Percentiles rank a stretch among this genome's conserved stretches.
phyloP scores from a whole-genome alignment of 768 basidiomycete genomes.

The Leucogyrophana mollusca region DNA sequence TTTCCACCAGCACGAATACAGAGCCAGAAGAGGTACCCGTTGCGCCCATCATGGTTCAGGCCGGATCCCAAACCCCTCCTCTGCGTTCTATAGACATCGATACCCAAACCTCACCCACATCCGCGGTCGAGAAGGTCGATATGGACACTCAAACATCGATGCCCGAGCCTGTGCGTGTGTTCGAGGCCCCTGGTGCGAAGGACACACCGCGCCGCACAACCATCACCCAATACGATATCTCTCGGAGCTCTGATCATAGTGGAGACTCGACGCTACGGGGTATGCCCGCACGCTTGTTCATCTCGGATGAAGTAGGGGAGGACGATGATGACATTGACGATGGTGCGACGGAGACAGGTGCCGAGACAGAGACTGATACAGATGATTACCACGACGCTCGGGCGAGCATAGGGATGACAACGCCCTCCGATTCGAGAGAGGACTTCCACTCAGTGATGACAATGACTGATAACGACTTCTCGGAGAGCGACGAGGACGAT shows the following conservation, averaged over 20 bases:
- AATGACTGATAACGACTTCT: slow-evolving; percentile 65
- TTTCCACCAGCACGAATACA: slow-evolving; percentile 35
- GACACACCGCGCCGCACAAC: slow-evolving; percentile 40
- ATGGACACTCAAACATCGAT: slow-evolving; percentile 17
- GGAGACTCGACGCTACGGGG: slow-evolving; percentile 32
- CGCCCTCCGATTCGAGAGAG: slow-evolving; percentile 65
- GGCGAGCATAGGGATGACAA: slow-evolving; percentile 58
- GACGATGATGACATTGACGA: slow-evolving; percentile 43
- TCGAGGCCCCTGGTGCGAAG: neutral
- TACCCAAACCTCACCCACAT: slow-evolving; percentile 26
- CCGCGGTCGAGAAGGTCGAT: slow-evolving; percentile 15
- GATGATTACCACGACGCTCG: slow-evolving; percentile 80
- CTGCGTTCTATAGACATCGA: slow-evolving; percentile 30
- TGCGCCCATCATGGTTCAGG: slow-evolving; percentile 23
- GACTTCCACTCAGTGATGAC: slow-evolving; percentile 80
- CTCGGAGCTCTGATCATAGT: slow-evolving; percentile 35
- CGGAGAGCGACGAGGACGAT: slow-evolving; percentile 54
- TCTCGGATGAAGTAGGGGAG: slow-evolving; percentile 24
- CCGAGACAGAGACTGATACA: slow-evolving; percentile 63
- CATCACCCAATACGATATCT: slow-evolving; percentile 45
- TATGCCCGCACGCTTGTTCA: slow-evolving; percentile 17
- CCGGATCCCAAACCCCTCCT: slow-evolving; percentile 38
- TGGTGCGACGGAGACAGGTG: slow-evolving; percentile 57
- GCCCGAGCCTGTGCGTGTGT: slow-evolving; percentile 1
- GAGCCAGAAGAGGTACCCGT: slow-evolving; percentile 29